Conservation (phyloP, 768 basidiomycete species). For the Trametes punicea region DNA sequence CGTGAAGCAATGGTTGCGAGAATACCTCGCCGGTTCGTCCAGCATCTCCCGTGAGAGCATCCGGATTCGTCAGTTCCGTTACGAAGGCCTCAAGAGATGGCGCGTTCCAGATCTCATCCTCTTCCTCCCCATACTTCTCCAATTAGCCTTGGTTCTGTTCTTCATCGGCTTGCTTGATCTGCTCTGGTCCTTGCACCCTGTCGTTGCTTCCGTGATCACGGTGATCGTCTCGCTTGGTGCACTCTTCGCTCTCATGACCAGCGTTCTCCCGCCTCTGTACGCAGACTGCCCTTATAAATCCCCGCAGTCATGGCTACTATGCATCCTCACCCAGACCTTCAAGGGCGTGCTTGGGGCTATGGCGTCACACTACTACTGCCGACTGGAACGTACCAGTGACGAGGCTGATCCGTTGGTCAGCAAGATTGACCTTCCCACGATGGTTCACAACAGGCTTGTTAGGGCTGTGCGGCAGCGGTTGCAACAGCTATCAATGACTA, state of each 20-base stretch:
- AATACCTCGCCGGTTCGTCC: constrained; percentile 22
- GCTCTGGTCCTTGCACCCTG: constrained; percentile 20
- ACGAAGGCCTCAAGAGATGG: constrained; percentile 26
- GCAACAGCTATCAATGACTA: not conserved
- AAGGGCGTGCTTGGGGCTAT: not conserved
- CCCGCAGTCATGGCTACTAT: constrained; percentile 16
- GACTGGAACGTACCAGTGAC: not conserved
- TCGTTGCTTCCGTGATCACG: constrained; percentile 18
- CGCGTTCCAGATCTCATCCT: constrained; percentile 17
- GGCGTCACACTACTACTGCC: constrained; percentile 8
- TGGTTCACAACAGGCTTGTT: not conserved
- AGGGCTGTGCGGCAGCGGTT: not conserved
- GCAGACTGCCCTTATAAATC: constrained; percentile 19
- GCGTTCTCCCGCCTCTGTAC: constrained; percentile 5
- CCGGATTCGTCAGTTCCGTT: constrained; percentile 26
- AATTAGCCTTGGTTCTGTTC: constrained; percentile 23
- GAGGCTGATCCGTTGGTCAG: constrained; percentile 2
- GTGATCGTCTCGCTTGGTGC: constrained; percentile 2
- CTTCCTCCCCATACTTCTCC: constrained; percentile 22
- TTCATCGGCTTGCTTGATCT: constrained; percentile 24
- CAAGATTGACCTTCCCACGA: not conserved
- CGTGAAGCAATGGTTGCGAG: constrained; percentile 24
- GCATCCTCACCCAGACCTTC: not conserved
- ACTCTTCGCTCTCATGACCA: constrained; percentile 3
- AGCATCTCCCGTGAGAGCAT: constrained; percentile 24